These are phyloP conservation scores for Lachancea cidri DNA, from an alignment of 805 yeast genomes.

Conservation along the genomic window DNA sequence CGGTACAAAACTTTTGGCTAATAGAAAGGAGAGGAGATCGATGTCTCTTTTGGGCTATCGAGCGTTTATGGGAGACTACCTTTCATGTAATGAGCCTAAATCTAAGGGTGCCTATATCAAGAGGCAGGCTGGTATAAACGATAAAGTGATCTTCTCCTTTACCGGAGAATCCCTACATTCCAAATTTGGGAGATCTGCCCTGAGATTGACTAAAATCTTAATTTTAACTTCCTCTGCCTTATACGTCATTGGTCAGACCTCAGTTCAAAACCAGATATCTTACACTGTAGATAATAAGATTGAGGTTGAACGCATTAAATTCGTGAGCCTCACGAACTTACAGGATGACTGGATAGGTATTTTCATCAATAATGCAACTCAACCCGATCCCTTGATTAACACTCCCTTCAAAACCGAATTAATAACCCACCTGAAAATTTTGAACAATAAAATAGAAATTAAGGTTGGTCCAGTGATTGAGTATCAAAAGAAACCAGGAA, in stretches of 20 bases:
- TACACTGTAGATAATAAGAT: slow-evolving; percentile 61
- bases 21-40: slow-evolving; percentile 83
- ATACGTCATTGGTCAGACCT: slow-evolving; percentile 67
- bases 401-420: slow-evolving; percentile 87
- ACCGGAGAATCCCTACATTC: slow-evolving; percentile 77
- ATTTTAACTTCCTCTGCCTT: slow-evolving; percentile 59
- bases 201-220: slow-evolving; percentile 66
- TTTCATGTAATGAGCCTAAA: slow-evolving; percentile 74
- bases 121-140: slow-evolving; percentile 63
- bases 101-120: slow-evolving; percentile 73
- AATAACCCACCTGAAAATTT: slow-evolving; percentile 61
- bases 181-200: slow-evolving; percentile 90
- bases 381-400: slow-evolving; percentile 77
- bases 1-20: slow-evolving; percentile 65
- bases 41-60: slow-evolving; percentile 84
- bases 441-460: slow-evolving; percentile 54
- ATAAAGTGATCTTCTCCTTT: slow-evolving; percentile 67
- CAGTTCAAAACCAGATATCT: slow-evolving; percentile 55
- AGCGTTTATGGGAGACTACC: slow-evolving; percentile 90
- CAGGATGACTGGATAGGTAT: slow-evolving; percentile 92
- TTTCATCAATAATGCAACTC: slow-evolving; percentile 33
- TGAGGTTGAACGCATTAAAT: slow-evolving; percentile 52
- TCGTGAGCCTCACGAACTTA: slow-evolving; percentile 62
- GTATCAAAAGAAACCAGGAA: slow-evolving; percentile 90
- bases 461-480: slow-evolving; percentile 65